Base-by-base conservation (phyloP, 2,329 filamentous ascomycete species). In the Teratosphaeria gauchensis region DNA sequence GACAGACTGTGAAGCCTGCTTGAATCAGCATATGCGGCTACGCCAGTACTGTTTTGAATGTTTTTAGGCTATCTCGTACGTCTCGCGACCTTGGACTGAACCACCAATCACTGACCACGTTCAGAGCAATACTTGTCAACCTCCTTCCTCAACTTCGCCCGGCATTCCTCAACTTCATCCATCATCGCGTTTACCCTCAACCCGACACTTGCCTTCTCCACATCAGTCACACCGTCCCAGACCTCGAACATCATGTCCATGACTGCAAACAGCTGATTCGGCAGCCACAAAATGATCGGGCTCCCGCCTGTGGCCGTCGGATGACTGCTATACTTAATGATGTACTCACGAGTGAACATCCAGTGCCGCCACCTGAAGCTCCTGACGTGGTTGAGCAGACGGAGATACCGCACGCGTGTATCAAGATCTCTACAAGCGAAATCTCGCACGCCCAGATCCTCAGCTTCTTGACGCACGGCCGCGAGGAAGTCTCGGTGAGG, bases 401-500 rank as follows among this genome's bases (percentile, higher is more conserved):
- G 72, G 19, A 80, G 71, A 59, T 79, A 80, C 21, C 77, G 63
- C 5, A 76, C 72, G 9, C 74, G 73, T 2, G 75, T 69, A 12
- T 68, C 68, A 6, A 68, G 60, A 7, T 66, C 59, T 19, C 61
- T 58, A 38, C 63, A 64, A 14, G 68, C 85, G 66, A 82, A 89
- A 5, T 77, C 77, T 63, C 83, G 82, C 16, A 88, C 74, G 8
- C 80, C 79, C 1, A 84, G 70, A 33, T 79, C 60, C 55, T 78
- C 75, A 1, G 82, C 75, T 51, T 76, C 76, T 48, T 77, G 75
- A 51, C 78, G 77, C 24, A 96, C 88, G 69, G 86, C 86, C 62
- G 84, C 82, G 35, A 97, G 80, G 73, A 96, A 96, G 64, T 87
- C 84, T 51, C 91, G 85, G 73, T 97, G 92, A 67, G 95, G 92